Evolutionary conservation across 208 protist species (phyloP).

Genomic region (Acanthamoeba quina): DNA sequence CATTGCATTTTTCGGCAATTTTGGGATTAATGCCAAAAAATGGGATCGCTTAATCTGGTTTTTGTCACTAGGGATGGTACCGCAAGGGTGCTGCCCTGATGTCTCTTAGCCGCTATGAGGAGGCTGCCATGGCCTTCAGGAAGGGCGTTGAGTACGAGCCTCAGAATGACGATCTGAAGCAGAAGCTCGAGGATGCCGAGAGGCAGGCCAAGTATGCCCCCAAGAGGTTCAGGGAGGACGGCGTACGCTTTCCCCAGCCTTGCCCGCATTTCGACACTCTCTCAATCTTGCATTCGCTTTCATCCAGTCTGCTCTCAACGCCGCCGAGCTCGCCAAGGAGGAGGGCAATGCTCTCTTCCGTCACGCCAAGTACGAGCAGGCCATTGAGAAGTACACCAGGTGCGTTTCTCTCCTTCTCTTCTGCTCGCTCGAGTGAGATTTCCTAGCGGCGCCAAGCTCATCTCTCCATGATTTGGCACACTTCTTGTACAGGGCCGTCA

Average conservation of each 20-base stretch:
- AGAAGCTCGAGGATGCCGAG: conserved; percentile 63
- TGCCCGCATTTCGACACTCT: not conserved
- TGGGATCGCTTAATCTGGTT: not conserved
- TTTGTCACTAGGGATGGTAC: conserved; percentile 74
- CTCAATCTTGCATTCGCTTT: not conserved
- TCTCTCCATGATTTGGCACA: no score
- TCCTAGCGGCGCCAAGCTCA: not conserved
- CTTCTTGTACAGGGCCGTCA: conserved; percentile 86
- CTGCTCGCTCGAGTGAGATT: not conserved
- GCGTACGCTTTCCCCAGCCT: conserved; percentile 2
- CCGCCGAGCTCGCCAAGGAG: conserved; percentile 59
- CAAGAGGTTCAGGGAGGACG: conserved; percentile 58
- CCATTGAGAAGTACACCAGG: conserved; percentile 81
- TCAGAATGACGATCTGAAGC: conserved; percentile 48
- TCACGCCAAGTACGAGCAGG: conserved; percentile 95
- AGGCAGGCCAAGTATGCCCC: conserved; percentile 32
- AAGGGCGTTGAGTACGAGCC: conserved; percentile 77
- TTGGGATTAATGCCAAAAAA: not conserved
- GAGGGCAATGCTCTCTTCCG: conserved; percentile 97
- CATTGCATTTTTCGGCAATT: not conserved
- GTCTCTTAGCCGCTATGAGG: conserved; percentile 76
- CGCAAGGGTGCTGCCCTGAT: conserved; percentile 85
- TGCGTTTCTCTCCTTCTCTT: conserved; percentile 77
- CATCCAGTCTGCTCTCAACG: not conserved
- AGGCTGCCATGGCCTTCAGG: conserved; percentile 79